Evolutionary conservation across 345 rosid species (phyloP), one percentile per base, ranked within the genome.

Genomic region (Adansonia digitata): DNA sequence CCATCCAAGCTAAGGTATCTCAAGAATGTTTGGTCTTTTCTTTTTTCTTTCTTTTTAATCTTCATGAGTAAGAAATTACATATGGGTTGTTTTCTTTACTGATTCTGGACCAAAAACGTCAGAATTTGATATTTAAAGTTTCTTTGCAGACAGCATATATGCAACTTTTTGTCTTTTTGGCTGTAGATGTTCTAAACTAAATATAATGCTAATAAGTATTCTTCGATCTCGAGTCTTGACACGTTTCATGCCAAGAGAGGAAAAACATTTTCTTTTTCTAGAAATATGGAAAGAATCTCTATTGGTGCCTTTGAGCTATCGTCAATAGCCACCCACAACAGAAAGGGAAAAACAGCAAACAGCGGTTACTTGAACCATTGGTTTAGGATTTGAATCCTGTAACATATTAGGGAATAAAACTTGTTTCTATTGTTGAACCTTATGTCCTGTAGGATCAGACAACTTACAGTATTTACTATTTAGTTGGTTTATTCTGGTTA

Each of bases 1-100:
- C 81, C 14, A 29, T 89, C 72, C 90, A 91, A 68, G 92, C 97
- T 37, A 91, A 85, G 90, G 93, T 85, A 65, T 37, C 40, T 7
- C 35, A 5, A 24, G 12, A 14, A 37, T 63, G 42, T n/a, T 62
- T 8, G 13, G n/a, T n/a, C n/a, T n/a, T 7, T 29, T 11, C 5
- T 43, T 70, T 49, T 72, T 75, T 34, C 18, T 34, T 13, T 26
- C 22, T 5, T 22, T 2, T 27, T 15, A 4, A 26, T 55, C 52
- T 51, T 39, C 13, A 1, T 10, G n/a, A 11, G 5, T 14, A 20
- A 9, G 37, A 63, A 35, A 35, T 7, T 18, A 63, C 22, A 63
- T 5, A 18, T 11, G 46, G 43, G 24, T 37, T 37, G 68, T 63
- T 62, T 34, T 7, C 43, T 62, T 34, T 0, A 62, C 14, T 34